These are phyloP conservation scores for Trametes coccinea DNA, from an alignment of 768 basidiomycete species.

Conservation along the genomic window DNA sequence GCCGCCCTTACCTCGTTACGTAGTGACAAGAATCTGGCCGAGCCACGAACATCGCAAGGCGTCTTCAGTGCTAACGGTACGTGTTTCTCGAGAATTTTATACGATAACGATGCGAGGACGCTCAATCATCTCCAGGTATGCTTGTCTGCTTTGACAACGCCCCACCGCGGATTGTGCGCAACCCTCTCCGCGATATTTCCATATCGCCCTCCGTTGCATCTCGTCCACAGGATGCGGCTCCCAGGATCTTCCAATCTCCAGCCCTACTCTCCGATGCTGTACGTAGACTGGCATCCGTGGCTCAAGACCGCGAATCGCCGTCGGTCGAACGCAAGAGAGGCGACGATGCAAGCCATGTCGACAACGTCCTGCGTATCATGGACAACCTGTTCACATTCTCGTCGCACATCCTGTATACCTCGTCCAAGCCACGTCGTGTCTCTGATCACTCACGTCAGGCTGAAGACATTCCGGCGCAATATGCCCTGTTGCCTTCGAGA, in stretches of 20 bases:
- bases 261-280: constrained; percentile 74
- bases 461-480: constrained; percentile 44
- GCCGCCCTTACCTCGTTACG: constrained; percentile 55
- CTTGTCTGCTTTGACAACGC: constrained; percentile 85
- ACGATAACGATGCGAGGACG: not conserved
- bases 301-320: constrained; percentile 51
- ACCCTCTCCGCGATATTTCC: constrained; percentile 49
- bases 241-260: constrained; percentile 57
- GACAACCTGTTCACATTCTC: constrained; percentile 62
- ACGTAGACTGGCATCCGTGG: constrained; percentile 59
- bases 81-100: constrained; percentile 9
- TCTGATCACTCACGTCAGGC: constrained; percentile 40
- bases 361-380: constrained; percentile 73
- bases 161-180: constrained; percentile 70
- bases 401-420: not conserved
- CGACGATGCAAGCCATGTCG: constrained; percentile 57
- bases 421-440: constrained; percentile 33
- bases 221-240: constrained; percentile 27
- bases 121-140: constrained; percentile 55
- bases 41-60: constrained; percentile 85
- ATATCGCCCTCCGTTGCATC: constrained; percentile 41
- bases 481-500: constrained; percentile 44
- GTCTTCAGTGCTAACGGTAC: constrained; percentile 87
- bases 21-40: constrained; percentile 75
- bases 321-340: constrained; percentile 42